Base-by-base conservation (phyloP, 2,329 filamentous ascomycete species). In the Arthrobotrys sphaeroides region DNA sequence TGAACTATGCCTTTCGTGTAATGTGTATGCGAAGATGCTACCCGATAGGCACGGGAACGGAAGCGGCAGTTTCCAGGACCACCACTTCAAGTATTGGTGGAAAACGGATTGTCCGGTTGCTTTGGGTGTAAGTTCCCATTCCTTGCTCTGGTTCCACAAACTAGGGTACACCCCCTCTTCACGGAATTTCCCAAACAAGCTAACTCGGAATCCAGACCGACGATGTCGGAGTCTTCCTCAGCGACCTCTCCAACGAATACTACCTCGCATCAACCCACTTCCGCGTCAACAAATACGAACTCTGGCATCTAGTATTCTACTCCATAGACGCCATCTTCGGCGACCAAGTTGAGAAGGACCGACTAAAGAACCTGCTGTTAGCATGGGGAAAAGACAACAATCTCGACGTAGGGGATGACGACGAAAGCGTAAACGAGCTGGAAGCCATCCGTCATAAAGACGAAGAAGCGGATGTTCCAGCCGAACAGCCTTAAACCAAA, bases 141-240 rank as follows among this genome's bases (percentile, higher is more conserved):
- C 49, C 43, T 26, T 61, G 16, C 24, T n/a, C n/a, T 5, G n/a
- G 40, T 28, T 61, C 43, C 31, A 28, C 9, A 22, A 16, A 66
- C 36, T 31, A 13, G 53, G 22, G 38, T 36, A 42, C 36, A 18
- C 47, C 5, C 31, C 28, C 13, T 26, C 16, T 66, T 18, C 20
- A 49, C 49, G 24, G 5, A n/a, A 16, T n/a, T n/a, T 40, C 16
- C 16, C 7, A 13, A n/a, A 5, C 16, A 1, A 4, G 79, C 80
- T 78, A 78, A 79, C 67, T 13, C 4, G 13, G 24, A 40, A 64
- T 55, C 3, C 74, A 93, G 90, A 95, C 92, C 0, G 92, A 95
- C 80, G 91, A 95, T 79, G 90, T 94, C 7, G 92, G 91, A 1
- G 88, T 95, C 20, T 95, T 95, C 79, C 90, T 89, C 57, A 94